Conservation (phyloP, 192 early-diverging fungal genomes). For the Neocallimastix lanati region DNA sequence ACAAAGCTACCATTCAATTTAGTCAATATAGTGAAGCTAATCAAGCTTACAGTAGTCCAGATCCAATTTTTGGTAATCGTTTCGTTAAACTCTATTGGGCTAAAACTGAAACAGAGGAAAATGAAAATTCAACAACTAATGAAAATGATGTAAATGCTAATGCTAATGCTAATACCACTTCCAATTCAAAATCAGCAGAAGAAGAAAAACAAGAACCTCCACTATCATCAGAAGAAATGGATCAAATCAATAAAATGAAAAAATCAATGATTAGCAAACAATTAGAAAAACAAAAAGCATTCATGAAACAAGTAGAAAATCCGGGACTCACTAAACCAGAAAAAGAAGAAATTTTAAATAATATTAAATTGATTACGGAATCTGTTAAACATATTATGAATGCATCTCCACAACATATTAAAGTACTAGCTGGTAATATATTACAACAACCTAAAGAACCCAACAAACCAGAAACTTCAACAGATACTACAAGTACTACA, state of each 20-base stretch:
- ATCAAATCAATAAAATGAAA: background rate
- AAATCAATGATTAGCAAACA: background rate
- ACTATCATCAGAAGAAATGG: background rate
- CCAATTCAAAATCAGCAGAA: constrained; percentile 10
- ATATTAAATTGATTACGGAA: background rate
- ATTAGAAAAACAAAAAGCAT: background rate
- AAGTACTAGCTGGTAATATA: background rate
- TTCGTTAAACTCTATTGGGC: constrained; percentile 74
- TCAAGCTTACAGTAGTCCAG: constrained; percentile 51
- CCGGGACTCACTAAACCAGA: background rate
- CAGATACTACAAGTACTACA: constrained; percentile 9
- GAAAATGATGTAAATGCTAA: background rate
- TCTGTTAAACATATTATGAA: background rate
- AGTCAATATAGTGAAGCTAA: constrained; percentile 35
- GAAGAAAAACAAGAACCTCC: constrained; percentile 12
- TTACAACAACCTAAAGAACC: background rate
- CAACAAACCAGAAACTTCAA: background rate
- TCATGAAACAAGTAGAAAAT: background rate
- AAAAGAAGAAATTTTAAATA: background rate
- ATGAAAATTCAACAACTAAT: background rate
- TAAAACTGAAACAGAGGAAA: background rate
- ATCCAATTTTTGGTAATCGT: constrained; percentile 64
- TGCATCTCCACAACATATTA: background rate
- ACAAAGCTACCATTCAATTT: constrained; percentile 47
- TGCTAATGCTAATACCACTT: background rate